A percentile compares a stretch with the other conserved stretches of the same genome.
phyloP scores from a whole-genome alignment of 1,284 basidiomycete species.

The Porodaedalea pini region DNA sequence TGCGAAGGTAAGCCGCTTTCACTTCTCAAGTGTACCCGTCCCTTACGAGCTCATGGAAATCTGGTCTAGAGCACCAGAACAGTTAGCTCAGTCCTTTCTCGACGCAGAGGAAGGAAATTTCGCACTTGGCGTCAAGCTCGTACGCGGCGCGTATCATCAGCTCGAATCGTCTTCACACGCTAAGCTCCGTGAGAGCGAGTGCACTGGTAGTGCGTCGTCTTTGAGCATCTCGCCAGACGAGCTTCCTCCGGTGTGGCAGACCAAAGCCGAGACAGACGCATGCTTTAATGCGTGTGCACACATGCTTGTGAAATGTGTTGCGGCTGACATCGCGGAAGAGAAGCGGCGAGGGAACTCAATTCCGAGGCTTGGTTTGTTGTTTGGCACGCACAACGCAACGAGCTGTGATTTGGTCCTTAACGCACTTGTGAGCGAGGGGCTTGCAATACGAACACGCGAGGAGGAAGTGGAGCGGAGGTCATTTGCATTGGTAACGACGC shows the following conservation, averaged over 20 bases:
- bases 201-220: too few species aligned
- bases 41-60: background rate
- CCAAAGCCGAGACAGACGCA: slow-evolving; percentile 74
- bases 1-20: slow-evolving; percentile 59
- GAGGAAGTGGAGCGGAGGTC: slow-evolving; percentile 24
- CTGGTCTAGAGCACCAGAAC: slow-evolving; percentile 54
- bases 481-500: slow-evolving; percentile 49
- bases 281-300: slow-evolving; percentile 73
- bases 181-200: background rate
- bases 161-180: slow-evolving; percentile 61
- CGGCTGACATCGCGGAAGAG: slow-evolving; percentile 37
- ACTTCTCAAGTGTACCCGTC: background rate
- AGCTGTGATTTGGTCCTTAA: slow-evolving; percentile 52
- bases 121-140: slow-evolving; percentile 89
- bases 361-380: slow-evolving; percentile 54
- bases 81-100: slow-evolving; percentile 64
- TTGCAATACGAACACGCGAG: slow-evolving; percentile 38
- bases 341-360: slow-evolving; percentile 15
- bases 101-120: slow-evolving; percentile 72
- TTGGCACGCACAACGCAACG: slow-evolving; percentile 83
- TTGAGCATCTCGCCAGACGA: slow-evolving; percentile 52
- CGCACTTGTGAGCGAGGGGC: slow-evolving; percentile 53
- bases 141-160: slow-evolving; percentile 90
- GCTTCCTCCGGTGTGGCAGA: slow-evolving; percentile 63
- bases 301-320: slow-evolving; percentile 59